Evolutionary conservation across 129 eudicot genomes (phyloP), one percentile per base, ranked within the genome.

Genomic region (Ambrosia trifida): DNA sequence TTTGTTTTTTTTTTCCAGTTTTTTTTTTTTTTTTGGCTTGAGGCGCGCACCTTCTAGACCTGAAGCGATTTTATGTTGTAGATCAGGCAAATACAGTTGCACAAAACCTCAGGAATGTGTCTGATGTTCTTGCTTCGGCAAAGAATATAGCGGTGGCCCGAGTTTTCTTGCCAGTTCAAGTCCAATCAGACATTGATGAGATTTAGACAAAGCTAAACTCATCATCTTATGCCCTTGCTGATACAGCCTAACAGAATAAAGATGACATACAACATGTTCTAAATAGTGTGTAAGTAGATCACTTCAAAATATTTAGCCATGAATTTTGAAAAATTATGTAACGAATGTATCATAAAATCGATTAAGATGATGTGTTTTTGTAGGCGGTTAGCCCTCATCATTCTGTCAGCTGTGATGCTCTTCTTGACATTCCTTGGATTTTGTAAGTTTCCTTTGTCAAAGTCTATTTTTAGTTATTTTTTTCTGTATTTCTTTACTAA

Each of bases 361-460:
- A 56, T 20, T 30, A 13, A 76, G 65, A 43, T 73, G 19, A n/a
- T 18, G 43, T n/a, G n/a, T 68, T 73, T 70, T 35, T 69, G 85
- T 80, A 94, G 97, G 91, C 84, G 86, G 78, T 72, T 90, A 80
- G 87, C 83, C 51, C 89, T 94, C 31, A 90, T 94, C 17, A 74
- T 94, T 53, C 72, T 94, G 44, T 82, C 99, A 14, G 96, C 97
- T 9, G 86, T 87, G 66, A 94, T 94, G 97, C 96, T 94, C 52
- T 73, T 87, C 67, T 51, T 94, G 83, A 83, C 96, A 4, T 94
- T 90, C 72, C 80, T 94, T 11, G 99, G 99, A 76, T 88, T 94
- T 56, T 66, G 98, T 93, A 87, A 83, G 88, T 44, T 17, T 38
- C 72, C 64, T 58, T 31, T 12, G 40, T 30, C 7, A 28, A 28